A percentile compares a stretch with the other conserved stretches of the same genome.
phyloP scores from a whole-genome alignment of 176 grass and related monocot genomes.

The Leersia perrieri region DNA sequence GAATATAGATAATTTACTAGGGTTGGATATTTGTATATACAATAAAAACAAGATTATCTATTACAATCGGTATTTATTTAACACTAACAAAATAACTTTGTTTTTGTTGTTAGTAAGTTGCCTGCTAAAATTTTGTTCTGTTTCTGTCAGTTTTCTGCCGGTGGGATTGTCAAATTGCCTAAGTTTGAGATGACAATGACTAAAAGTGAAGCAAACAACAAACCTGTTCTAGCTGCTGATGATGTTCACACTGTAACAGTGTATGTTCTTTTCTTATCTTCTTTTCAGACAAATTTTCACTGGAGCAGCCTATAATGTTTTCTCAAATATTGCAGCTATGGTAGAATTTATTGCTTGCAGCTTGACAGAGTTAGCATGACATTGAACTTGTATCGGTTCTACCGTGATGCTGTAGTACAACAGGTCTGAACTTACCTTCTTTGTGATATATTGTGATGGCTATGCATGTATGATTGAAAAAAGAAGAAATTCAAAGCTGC shows the following conservation, averaged over 20 bases:
- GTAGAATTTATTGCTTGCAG: constrained; percentile 98
- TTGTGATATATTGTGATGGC: background rate
- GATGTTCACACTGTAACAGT: constrained; percentile 95
- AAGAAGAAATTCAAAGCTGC: background rate
- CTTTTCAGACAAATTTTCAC: background rate
- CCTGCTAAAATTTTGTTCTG: background rate
- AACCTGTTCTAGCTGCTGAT: constrained; percentile 82
- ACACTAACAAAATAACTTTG: background rate
- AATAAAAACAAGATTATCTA: background rate
- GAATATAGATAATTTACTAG: background rate
- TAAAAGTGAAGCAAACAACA: constrained; percentile 83
- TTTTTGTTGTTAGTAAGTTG: constrained; percentile 10
- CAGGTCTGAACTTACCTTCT: constrained; percentile 54
- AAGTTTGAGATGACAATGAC: constrained; percentile 96
- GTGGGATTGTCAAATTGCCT: constrained; percentile 79
- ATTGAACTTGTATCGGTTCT: constrained; percentile 89
- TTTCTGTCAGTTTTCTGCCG: constrained; percentile 76
- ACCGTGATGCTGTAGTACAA: constrained; percentile 96
- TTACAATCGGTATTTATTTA: background rate
- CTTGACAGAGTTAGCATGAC: constrained; percentile 74
- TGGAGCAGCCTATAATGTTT: constrained; percentile 1
- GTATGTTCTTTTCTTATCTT: constrained; percentile 49
- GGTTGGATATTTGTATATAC: constrained; percentile 2
- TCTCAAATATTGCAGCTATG: constrained; percentile 63
- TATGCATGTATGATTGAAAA: background rate